Conservation (phyloP, 345 rosid species). For the Rhizophora apiculata region DNA sequence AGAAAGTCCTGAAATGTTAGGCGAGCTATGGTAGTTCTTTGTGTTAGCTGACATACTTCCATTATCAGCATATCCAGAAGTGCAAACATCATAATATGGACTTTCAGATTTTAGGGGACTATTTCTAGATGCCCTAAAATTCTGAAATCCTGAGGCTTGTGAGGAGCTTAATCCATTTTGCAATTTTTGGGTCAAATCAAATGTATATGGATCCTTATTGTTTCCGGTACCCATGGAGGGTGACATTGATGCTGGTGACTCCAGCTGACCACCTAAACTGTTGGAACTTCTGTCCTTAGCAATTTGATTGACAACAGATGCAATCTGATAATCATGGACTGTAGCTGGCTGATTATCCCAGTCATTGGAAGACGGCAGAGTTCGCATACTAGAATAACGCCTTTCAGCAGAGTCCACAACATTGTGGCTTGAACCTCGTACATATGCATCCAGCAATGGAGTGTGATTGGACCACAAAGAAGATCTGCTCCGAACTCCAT, state of each 20-base stretch:
- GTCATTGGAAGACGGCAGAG: constrained; percentile 56
- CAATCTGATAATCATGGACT: constrained; percentile 67
- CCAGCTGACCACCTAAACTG: constrained; percentile 50
- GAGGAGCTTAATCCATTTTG: constrained; percentile 58
- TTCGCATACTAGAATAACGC: constrained; percentile 64
- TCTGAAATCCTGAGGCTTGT: constrained; percentile 62
- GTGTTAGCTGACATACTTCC: constrained; percentile 41
- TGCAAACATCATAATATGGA: constrained; percentile 41
- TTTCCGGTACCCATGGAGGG: constrained; percentile 47
- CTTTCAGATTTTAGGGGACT: constrained; percentile 49
- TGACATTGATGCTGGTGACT: constrained; percentile 45
- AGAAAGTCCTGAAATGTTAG: constrained; percentile 74
- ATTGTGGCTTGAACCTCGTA: constrained; percentile 41
- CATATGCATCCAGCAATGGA: constrained; percentile 55
- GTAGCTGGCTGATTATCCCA: constrained; percentile 76
- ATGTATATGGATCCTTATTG: constrained; percentile 51
- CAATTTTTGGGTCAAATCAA: constrained; percentile 54
- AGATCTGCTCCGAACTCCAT: constrained; percentile 57
- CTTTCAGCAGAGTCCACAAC: constrained; percentile 60
- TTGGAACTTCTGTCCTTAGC: constrained; percentile 51
- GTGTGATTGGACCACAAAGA: constrained; percentile 49
- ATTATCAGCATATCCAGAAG: constrained; percentile 44
- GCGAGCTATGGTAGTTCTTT: constrained; percentile 87
- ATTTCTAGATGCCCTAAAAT: constrained; percentile 49
- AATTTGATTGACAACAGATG: constrained; percentile 48